Base-by-base conservation (phyloP, 148 eudicot species). In the Fagopyrum esculentum region DNA sequence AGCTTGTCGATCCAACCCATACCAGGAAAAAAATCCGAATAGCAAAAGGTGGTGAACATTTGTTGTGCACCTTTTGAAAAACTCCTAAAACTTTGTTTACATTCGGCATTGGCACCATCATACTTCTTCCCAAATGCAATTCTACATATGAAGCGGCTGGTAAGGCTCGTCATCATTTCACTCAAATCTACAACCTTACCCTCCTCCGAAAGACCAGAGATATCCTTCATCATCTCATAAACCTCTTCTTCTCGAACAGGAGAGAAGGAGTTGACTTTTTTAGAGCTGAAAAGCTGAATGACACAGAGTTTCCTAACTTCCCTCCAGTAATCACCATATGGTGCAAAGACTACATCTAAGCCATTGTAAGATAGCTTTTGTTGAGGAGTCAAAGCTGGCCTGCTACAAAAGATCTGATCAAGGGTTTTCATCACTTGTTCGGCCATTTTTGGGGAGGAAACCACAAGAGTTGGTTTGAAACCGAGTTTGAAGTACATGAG, bases 61-160 rank as follows among this genome's bases (percentile, higher is more conserved):
- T 45, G 72, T 66, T 77, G 75, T 1, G 69, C 46, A 40, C 80
- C 85, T 6, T 17, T 16, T 52, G 75, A 43, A 2, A 83, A 72
- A 49, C n/a, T 55, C 5, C 63, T 75, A 1, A 80, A 83, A 57
- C 77, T 73, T 17, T 46, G 35, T 9, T 30, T 26, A 6, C 54
- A 17, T 26, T 13, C 26, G 0, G 66, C 19, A 60, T 60, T 19
- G 26, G 3, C 45, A 3, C 43, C 75, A 19, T 47, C 75, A 73
- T 76, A 82, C 82, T 82, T 80, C 51, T 73, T 83, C 15, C 85
- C 85, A 43, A 80, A 80, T 2, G 85, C 85, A n/a, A 77, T 49
- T 73, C 61, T 70, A 15, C 82, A 83, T 2, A 76, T 72, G 2
- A 52, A 46, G 1, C 61, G 45, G 48, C 76, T 50, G 0, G 80